These are phyloP conservation scores for Biscogniauxia sp. DNA, from an alignment of 2,329 filamentous ascomycete species.

Conservation along the genomic window DNA sequence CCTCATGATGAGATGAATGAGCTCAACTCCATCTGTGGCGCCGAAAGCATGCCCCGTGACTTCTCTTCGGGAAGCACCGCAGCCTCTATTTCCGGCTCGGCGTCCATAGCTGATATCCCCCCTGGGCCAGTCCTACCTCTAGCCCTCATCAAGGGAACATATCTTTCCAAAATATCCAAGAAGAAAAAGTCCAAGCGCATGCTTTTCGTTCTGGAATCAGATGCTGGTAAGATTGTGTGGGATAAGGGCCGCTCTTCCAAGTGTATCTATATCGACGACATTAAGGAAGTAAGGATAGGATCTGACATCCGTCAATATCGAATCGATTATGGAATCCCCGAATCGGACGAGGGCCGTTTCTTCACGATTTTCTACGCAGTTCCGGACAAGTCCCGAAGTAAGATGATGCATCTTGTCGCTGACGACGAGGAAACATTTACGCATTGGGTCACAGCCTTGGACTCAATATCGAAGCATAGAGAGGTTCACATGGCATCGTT, in stretches of 20 bases:
- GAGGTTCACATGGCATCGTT: constrained; percentile 89
- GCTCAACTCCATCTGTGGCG: constrained; percentile 37
- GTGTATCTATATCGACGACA: constrained; percentile 90
- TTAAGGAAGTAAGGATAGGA: constrained; percentile 83
- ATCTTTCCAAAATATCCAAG: constrained; percentile 80
- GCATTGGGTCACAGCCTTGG: constrained; percentile 80
- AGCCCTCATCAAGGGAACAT: constrained; percentile 73
- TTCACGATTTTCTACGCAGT: constrained; percentile 88
- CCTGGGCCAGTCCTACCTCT: constrained; percentile 74
- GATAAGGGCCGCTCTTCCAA: constrained; percentile 76
- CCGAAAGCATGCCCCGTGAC: constrained; percentile 45
- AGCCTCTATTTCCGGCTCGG: constrained; percentile 44
- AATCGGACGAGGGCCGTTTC: constrained; percentile 68
- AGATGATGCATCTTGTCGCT: constrained; percentile 85
- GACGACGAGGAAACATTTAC: constrained; percentile 68
- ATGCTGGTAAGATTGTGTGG: constrained; percentile 86
- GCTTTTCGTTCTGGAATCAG: constrained; percentile 70
- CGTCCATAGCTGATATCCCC: constrained; percentile 37
- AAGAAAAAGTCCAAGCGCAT: constrained; percentile 74
- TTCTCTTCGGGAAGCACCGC: constrained; percentile 48
- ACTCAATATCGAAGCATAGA: constrained; percentile 79
- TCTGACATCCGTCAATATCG: constrained; percentile 85
- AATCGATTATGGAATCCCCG: constrained; percentile 72
- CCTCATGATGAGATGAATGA: constrained; percentile 52
- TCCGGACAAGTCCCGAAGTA: constrained; percentile 75